Conservation (phyloP, 1,139 yeast species). For the Candida sp. region DNA sequence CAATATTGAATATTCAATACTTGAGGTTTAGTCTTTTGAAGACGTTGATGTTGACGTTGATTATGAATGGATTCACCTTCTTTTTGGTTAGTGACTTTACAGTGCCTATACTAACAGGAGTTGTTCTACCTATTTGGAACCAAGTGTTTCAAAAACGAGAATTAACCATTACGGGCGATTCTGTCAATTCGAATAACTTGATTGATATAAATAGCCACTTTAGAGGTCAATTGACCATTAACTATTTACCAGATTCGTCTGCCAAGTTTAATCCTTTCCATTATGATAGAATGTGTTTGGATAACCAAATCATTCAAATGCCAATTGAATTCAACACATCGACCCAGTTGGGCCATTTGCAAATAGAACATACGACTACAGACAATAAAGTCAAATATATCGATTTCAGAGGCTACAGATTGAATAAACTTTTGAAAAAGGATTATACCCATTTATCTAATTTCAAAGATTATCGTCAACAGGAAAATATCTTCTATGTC, state of each 20-base stretch:
- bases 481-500: conserved; percentile 40
- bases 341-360: conserved; percentile 64
- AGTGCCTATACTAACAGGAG: conserved; percentile 29
- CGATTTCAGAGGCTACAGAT: conserved; percentile 56
- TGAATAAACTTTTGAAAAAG: conserved; percentile 39
- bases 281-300: conserved; percentile 57
- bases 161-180: conserved; percentile 64
- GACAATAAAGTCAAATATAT: conserved; percentile 44
- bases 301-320: conserved; percentile 34
- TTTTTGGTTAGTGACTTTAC: conserved; percentile 39
- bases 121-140: conserved; percentile 45
- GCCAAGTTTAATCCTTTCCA: conserved; percentile 79
- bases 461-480: conserved; percentile 16
- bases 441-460: conserved; percentile 38
- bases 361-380: conserved; percentile 60
- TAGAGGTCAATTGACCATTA: conserved; percentile 81
- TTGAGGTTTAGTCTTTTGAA: conserved; percentile 56
- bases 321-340: conserved; percentile 86
- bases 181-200: conserved; percentile 37
- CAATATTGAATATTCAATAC: conserved; percentile 72
- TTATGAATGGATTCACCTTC: conserved; percentile 35
- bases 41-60: conserved; percentile 41
- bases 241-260: conserved; percentile 88
- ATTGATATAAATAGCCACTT: conserved; percentile 71
- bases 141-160: conserved; percentile 50